A percentile compares a stretch with the other conserved stretches of the same genome.
Evolutionary conservation across 2,329 filamentous ascomycete genomes (phyloP).

Genomic region (Domatiomyces catenatus): DNA sequence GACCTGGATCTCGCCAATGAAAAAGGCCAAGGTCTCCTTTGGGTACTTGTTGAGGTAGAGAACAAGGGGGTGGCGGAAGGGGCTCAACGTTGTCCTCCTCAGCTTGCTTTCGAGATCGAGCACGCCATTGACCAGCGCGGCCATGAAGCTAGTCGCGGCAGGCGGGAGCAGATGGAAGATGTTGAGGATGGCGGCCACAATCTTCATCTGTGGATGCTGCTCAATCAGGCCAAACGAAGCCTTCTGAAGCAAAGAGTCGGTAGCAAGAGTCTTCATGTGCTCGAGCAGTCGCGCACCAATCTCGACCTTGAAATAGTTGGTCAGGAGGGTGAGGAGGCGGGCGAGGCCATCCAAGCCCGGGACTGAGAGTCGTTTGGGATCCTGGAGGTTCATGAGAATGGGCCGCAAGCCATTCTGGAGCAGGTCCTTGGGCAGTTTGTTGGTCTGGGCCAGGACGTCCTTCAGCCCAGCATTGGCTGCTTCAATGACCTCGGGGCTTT

Average conservation of each 20-base stretch:
- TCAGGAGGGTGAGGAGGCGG: conserved; percentile 74
- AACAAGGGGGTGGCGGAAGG: conserved; percentile 78
- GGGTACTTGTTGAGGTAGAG: conserved; percentile 90
- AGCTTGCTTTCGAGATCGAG: conserved; percentile 74
- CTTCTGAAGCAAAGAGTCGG: conserved; percentile 63
- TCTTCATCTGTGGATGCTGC: conserved; percentile 81
- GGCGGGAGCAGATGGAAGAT: conserved; percentile 92
- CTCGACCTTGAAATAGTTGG: conserved; percentile 98
- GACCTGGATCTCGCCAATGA: conserved; percentile 66
- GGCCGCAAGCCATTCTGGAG: conserved; percentile 86
- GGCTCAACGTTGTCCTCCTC: conserved; percentile 74
- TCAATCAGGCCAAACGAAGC: conserved; percentile 92
- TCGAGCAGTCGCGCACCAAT: conserved; percentile 88
- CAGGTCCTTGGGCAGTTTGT: conserved; percentile 86
- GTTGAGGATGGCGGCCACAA: conserved; percentile 86
- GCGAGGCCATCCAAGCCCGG: conserved; percentile 84
- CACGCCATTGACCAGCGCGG: conserved; percentile 76
- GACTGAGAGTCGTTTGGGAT: conserved; percentile 76
- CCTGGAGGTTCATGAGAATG: conserved; percentile 91
- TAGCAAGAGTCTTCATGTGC: conserved; percentile 81
- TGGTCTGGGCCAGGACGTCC: conserved; percentile 71
- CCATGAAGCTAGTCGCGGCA: conserved; percentile 80
- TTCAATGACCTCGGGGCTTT: conserved; percentile 80
- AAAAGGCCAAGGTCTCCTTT: conserved; percentile 68
- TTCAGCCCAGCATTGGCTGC: conserved; percentile 84